A percentile compares a stretch with the other conserved stretches of the same genome.
Evolutionary conservation across 2,329 filamentous ascomycete species (phyloP).

Genomic region (Diaporthe longicolla): DNA sequence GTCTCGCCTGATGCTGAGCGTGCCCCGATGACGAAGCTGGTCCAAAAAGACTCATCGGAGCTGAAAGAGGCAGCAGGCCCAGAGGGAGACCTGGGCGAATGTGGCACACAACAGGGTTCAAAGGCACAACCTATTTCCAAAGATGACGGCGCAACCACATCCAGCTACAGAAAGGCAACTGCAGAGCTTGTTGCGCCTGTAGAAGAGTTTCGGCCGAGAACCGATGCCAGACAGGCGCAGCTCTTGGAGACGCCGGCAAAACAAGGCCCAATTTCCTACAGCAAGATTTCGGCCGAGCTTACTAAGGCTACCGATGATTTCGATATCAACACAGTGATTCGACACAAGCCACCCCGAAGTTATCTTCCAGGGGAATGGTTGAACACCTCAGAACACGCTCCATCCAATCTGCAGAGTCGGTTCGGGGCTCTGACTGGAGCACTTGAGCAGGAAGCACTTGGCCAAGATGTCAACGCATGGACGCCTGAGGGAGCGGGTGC

Average conservation of each 20-base stretch:
- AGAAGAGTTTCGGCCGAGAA: slow-evolving; percentile 1
- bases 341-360: slow-evolving; percentile 25
- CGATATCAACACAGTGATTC: slow-evolving; percentile 37
- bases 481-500: not conserved
- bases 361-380: slow-evolving; percentile 31
- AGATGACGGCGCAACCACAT: not conserved
- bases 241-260: not conserved
- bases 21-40: not conserved
- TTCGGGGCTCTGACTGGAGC: slow-evolving; percentile 22
- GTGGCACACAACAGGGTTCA: not conserved
- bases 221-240: not conserved
- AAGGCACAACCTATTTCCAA: not conserved
- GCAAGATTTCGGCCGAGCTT: slow-evolving; percentile 22
- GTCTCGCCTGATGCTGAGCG: slow-evolving; percentile 3
- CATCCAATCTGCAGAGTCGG: slow-evolving; percentile 20
- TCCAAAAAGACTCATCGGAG: not conserved
- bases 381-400: not conserved
- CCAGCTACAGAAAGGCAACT: slow-evolving; percentile 12
- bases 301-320: slow-evolving; percentile 24
- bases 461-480: not conserved
- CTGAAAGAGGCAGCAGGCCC: too few relatives aligned
- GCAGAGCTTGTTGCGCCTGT: slow-evolving; percentile 23
- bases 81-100: not conserved
- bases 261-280: slow-evolving; percentile 23
- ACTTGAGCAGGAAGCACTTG: not conserved